These are phyloP conservation scores for Xylariaceae sp. DNA, from an alignment of 2,329 filamentous ascomycete genomes.

Conservation along the genomic window DNA sequence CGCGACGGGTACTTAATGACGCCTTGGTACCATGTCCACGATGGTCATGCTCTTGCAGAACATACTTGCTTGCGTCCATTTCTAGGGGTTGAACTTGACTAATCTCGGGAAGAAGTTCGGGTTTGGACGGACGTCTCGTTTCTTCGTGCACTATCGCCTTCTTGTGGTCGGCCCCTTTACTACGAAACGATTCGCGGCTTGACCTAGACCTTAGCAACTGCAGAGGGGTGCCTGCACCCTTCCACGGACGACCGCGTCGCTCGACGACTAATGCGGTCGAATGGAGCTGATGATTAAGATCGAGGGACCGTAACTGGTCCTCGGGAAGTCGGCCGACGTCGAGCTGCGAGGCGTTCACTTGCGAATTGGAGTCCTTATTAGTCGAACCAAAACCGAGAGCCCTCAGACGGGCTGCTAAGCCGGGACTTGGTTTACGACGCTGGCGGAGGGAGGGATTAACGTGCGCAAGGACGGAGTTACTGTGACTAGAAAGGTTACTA, in stretches of 20 bases:
- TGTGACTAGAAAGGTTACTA: slow-evolving; percentile 24
- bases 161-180: slow-evolving; percentile 20
- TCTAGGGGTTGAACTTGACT: slow-evolving; percentile 45
- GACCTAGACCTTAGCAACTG: slow-evolving; percentile 31
- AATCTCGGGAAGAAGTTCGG: slow-evolving; percentile 48
- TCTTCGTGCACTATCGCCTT: slow-evolving; percentile 13
- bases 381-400: slow-evolving; percentile 55
- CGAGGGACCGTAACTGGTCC: slow-evolving; percentile 63
- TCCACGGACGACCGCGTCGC: slow-evolving; percentile 67
- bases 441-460: slow-evolving; percentile 29
- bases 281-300: slow-evolving; percentile 58
- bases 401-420: slow-evolving; percentile 59
- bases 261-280: slow-evolving; percentile 49
- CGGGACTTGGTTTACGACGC: slow-evolving; percentile 57
- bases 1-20: slow-evolving; percentile 51
- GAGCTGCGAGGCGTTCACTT: slow-evolving; percentile 28
- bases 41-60: slow-evolving; percentile 63
- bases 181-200: slow-evolving; percentile 30
- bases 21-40: slow-evolving; percentile 60
- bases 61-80: slow-evolving; percentile 71
- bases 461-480: slow-evolving; percentile 24
- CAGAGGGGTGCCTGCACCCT: slow-evolving; percentile 55
- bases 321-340: slow-evolving; percentile 66
- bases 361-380: slow-evolving; percentile 33
- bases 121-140: slow-evolving; percentile 22